Percentiles rank a stretch among this genome's conserved stretches.
Conservation (phyloP, 371 early-diverging fungal species). For the Mortierella sp. region DNA sequence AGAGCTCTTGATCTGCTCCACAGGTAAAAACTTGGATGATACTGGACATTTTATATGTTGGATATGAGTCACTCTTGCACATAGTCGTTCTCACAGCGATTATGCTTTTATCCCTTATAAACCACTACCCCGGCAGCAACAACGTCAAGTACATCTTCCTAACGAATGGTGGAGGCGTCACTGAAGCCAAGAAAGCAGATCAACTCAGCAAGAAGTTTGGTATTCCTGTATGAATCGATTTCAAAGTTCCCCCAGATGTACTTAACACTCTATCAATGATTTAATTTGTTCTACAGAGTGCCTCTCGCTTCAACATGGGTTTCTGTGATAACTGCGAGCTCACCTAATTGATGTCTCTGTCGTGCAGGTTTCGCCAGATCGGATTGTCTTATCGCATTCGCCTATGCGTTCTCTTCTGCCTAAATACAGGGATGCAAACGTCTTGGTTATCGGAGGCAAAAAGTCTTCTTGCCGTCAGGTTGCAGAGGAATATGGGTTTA, state of each 20-base stretch:
- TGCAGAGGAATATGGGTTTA: conserved; percentile 81
- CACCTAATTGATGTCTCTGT: too few relatives aligned
- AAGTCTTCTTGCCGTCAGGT: conserved; percentile 70
- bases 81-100: background rate
- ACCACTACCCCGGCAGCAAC: conserved; percentile 11
- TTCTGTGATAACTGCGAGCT: too few relatives aligned
- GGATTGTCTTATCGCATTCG: conserved; percentile 85
- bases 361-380: conserved; percentile 53
- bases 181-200: conserved; percentile 77
- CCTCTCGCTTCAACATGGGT: too few relatives aligned
- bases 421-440: conserved; percentile 66
- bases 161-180: conserved; percentile 91
- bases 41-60: background rate
- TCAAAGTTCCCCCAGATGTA: background rate
- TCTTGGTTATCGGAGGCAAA: conserved; percentile 80
- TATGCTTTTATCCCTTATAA: background rate
- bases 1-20: conserved; percentile 33
- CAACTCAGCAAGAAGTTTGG: conserved; percentile 74
- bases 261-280: too few relatives aligned
- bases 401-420: conserved; percentile 79
- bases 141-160: conserved; percentile 79
- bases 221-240: conserved; percentile 61
- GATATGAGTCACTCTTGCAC: background rate
- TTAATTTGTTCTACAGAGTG: too few relatives aligned
- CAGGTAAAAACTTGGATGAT: conserved; percentile 25